Evolutionary conservation across 2,329 filamentous ascomycete species (phyloP).

Genomic region (Calonectria pteridis): DNA sequence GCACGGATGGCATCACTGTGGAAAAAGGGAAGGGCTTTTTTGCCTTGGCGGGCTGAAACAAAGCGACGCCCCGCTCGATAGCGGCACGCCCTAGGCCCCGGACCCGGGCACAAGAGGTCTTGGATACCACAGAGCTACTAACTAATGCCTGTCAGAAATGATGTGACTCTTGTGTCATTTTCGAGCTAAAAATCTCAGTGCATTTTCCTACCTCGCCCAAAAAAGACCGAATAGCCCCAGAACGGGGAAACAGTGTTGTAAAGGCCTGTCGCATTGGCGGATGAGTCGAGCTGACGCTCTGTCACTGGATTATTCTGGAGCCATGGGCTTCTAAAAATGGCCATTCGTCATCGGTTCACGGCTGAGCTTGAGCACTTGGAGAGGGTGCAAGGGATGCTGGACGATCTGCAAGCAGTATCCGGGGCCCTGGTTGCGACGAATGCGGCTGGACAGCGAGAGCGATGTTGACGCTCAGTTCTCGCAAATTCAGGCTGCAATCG

Average conservation of each 20-base stretch:
- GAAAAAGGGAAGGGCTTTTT: conserved; percentile 28
- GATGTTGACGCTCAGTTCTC: conserved; percentile 26
- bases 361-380: conserved; percentile 26
- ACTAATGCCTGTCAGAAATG: conserved; percentile 38
- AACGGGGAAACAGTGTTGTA: conserved; percentile 11
- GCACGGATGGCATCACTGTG: conserved; percentile 27
- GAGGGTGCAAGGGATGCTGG: conserved; percentile 39
- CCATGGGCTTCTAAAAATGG: conserved; percentile 23
- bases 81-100: conserved; percentile 33
- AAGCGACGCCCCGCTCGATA: conserved; percentile 38
- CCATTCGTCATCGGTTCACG: conserved; percentile 40
- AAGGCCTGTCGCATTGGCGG: conserved; percentile 19
- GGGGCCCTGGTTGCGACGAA: conserved; percentile 40
- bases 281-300: neutral
- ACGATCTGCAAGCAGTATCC: conserved; percentile 45
- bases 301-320: neutral
- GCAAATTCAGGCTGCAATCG: conserved; percentile 6
- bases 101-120: conserved; percentile 7
- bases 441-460: conserved; percentile 37
- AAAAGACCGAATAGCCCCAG: conserved; percentile 28
- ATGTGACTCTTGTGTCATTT: conserved; percentile 47
- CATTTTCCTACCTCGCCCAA: conserved; percentile 26
- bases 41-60: conserved; percentile 32
- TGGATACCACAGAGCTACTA: conserved; percentile 35
- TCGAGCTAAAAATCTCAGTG: conserved; percentile 28